These are phyloP conservation scores for Phytophthora cactorum DNA, from an alignment of 352 stramenopile species.

Conservation along the genomic window DNA sequence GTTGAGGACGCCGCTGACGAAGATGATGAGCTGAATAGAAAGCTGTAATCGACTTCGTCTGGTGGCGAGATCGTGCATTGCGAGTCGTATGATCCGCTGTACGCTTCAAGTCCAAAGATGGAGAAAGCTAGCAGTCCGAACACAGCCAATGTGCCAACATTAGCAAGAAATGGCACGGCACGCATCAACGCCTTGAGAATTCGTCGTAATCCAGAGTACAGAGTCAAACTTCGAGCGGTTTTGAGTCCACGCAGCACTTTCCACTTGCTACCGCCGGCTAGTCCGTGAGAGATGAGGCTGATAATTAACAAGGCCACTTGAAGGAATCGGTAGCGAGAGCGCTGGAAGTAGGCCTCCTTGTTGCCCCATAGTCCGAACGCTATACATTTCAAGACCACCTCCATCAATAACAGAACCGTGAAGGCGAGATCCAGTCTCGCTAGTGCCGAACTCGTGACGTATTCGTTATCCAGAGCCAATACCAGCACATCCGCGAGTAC, in stretches of 20 bases:
- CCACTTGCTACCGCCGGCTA: constrained; percentile 34
- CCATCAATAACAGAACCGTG: constrained; percentile 64
- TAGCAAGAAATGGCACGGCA: constrained; percentile 77
- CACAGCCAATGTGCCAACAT: constrained; percentile 72
- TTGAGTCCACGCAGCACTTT: constrained; percentile 73
- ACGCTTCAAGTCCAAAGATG: constrained; percentile 79
- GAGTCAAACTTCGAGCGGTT: constrained; percentile 64
- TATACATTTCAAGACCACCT: constrained; percentile 63
- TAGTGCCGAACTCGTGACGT: constrained; percentile 32
- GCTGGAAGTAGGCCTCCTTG: constrained; percentile 56
- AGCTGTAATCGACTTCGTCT: not conserved
- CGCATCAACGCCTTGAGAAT: constrained; percentile 72
- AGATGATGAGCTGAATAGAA: constrained; percentile 10
- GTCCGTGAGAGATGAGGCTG: constrained; percentile 59
- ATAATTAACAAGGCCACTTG: constrained; percentile 55
- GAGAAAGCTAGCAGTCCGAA: constrained; percentile 83
- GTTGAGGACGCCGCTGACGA: constrained; percentile 17
- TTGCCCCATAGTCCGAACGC: constrained; percentile 57
- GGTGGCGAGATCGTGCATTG: constrained; percentile 47
- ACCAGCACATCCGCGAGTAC: constrained; percentile 62
- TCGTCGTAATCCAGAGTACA: constrained; percentile 66
- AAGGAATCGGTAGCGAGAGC: constrained; percentile 55
- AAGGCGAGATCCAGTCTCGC: constrained; percentile 58
- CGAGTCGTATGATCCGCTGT: constrained; percentile 52
- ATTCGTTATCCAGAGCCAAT: constrained; percentile 66